Conservation (phyloP, 164 flowering plant species). For the Piper betle region DNA sequence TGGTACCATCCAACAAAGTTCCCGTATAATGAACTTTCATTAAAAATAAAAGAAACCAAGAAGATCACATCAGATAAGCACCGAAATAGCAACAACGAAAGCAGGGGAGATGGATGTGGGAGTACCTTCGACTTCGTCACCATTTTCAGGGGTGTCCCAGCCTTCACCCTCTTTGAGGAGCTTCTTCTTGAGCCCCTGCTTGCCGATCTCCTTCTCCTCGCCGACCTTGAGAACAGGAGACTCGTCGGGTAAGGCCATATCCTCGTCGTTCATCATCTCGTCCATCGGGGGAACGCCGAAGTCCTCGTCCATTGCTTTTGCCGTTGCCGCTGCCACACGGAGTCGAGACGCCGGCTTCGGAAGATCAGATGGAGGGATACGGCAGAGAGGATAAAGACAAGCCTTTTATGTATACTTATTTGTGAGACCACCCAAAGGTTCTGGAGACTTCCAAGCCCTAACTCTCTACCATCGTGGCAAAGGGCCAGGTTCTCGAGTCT, state of each 20-base stretch:
- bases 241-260: conserved; percentile 30
- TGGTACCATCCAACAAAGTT: conserved; percentile 80
- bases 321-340: too few relatives aligned
- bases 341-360: too few relatives aligned
- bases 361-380: too few relatives aligned
- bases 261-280: conserved; percentile 19
- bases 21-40: conserved; percentile 84
- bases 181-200: conserved; percentile 75
- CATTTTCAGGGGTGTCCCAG: conserved; percentile 72
- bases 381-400: too few relatives aligned
- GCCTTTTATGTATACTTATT: too few relatives aligned
- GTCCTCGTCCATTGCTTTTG: conserved; percentile 30
- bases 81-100: not conserved
- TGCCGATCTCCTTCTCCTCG: conserved; percentile 90
- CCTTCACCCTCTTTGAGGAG: conserved; percentile 78
- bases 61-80: not conserved
- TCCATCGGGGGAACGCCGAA: conserved; percentile 25
- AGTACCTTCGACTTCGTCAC: conserved; percentile 87
- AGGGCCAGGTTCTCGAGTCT: too few relatives aligned
- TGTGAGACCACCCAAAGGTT: too few relatives aligned
- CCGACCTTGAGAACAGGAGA: conserved; percentile 49
- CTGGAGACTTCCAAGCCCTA: too few relatives aligned
- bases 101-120: too few relatives aligned
- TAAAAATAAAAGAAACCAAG: not conserved
- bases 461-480: too few relatives aligned